Base-by-base conservation (phyloP, 495 filamentous ascomycete species). In the Hyaloscypha variabilis region DNA sequence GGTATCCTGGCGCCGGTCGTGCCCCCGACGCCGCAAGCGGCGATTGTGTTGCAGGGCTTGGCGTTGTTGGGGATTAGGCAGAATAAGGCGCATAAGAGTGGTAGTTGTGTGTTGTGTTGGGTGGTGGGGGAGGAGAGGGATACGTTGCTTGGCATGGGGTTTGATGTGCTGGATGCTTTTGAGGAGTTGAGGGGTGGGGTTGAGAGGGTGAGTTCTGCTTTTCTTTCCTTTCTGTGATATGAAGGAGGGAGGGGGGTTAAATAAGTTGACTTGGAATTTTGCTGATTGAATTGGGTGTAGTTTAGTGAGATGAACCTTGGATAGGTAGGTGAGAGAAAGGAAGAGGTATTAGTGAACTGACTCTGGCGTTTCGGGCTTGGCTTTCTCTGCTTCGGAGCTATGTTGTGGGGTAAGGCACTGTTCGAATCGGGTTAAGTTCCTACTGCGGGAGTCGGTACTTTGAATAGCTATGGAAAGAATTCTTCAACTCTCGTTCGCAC, bases 1-100 rank as follows among this genome's bases (percentile, higher is more conserved):
- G 93, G 91, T 25, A 91, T 97, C 58, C 88, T 94, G 8, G 91
- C 90, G 10, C 92, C 91, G 0, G 84, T 95, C 5, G 90, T 94
- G 46, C 63, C 60, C 5, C 87, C 89, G 26, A 84, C 83, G 19
- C 84, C 87, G 1, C 85, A 87, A 11, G 87, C 88, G 14, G 88
- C 82, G 0, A 75, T 95, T 36, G 78, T 82, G 51, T 77, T 97
- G 69, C 92, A 96, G 77, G 92, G 91, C 0, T 77, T 97, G 65
- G 89, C 93, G 13, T 76, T 96, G 61, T 81, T 96, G 72, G 93
- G 90, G 3, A 88, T 96, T 71, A 85, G 88, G 66, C 91, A 95
- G 78, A 89, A 91, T 72, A 94, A 93, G 70, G 85, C 86, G 69
- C 60, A 69, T 65, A 67, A 51, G 23, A 49, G 62, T 19, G 63